Base-by-base conservation (phyloP, 768 basidiomycete genomes). In the Pleurotus djamor region DNA sequence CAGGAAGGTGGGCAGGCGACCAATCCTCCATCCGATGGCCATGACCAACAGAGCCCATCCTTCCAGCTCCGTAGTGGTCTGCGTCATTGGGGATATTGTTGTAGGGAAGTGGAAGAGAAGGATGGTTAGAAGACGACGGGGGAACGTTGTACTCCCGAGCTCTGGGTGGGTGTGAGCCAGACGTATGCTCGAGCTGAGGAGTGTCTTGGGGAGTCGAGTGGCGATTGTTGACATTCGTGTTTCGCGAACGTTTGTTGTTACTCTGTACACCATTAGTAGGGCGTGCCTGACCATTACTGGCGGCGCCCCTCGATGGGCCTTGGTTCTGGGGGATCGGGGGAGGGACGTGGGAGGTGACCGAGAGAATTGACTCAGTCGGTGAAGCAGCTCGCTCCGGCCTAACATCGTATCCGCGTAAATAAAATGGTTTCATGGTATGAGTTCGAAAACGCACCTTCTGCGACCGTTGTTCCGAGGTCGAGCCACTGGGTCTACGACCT, bases 321-420 rank as follows among this genome's bases (percentile, higher is more conserved):
- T 63, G 35, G 56, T 59, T 63, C n/a, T 51, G 63, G 43, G 69
- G 56, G 43, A 64, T 68, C 44, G 76, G 75, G 28, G 73, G 69
- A 21, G 77, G 82, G 55, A 83, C 71, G 64, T 90, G 88, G 33
- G 87, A 88, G n/a, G 82, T 83, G 67, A 85, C 81, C 1, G 90
- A 92, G 45, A 87, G 75, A 37, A 90, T 66, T 7, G 90, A 92
- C 66, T 91, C 90, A 10, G 89, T 79, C 5, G 90, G 90, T 1
- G 90, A 92, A 28, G 77, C 74, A 10, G 79, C 81, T 52, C 89
- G 86, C 65, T 91, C 88, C 33, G 71, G 76, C 70, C 88, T 90
- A 28, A 1, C 21, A 28, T 28, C 21, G 21, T 28, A 28, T 28
- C 21, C 21, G 3, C 3, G 21, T 28, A 28, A 48, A 28, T 13